Base-by-base conservation (phyloP, 495 filamentous ascomycete genomes). In the Cercophora samala region DNA sequence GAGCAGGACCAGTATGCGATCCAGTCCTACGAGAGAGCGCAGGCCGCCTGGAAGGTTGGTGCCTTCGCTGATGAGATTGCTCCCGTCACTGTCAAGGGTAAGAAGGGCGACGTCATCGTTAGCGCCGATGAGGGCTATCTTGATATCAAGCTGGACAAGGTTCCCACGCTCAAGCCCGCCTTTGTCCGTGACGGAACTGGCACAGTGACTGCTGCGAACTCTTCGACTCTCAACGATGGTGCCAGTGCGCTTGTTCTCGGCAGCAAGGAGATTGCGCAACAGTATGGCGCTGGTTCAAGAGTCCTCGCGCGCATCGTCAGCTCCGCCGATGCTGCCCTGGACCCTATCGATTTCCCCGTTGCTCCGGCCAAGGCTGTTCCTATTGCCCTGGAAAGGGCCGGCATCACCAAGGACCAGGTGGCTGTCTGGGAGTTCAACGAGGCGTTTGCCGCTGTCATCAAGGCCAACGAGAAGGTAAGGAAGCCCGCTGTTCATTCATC, bases 371-470 rank as follows among this genome's bases (percentile, higher is more conserved):
- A 95, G 75, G 95, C 93, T 0, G 93, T 99, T 1, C 92, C 93
- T 2, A 88, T 96, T 71, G 93, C 92, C n/a, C 80, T 99, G 56
- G 85, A 90, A 74, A 86, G 92, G 63, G 95, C 95, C 2, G 93
- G 94, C 8, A 92, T 99, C 68, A 90, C 86, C 59, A 90, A 91
- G 79, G 88, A 95, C 24, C 89, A 99, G 70, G 91, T 99, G 22
- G 88, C 93, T 2, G 79, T 97, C 3, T 97, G 94, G 93, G 95
- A 99, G 77, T 95, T 99, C 79, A 99, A 99, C 77, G 95, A 99
- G 76, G 95, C 95, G 0, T 99, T 99, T 76, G 94, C 94, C 17
- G 94, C 91, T 0, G 94, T 97, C 17, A 96, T 97, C 78, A 93
- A 93, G 77, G 94, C 94, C 9, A 97, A 97, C 70, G 90, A 92